Conservation (phyloP, 192 early-diverging fungal species). For the Tieghemiomyces parasiticus region DNA sequence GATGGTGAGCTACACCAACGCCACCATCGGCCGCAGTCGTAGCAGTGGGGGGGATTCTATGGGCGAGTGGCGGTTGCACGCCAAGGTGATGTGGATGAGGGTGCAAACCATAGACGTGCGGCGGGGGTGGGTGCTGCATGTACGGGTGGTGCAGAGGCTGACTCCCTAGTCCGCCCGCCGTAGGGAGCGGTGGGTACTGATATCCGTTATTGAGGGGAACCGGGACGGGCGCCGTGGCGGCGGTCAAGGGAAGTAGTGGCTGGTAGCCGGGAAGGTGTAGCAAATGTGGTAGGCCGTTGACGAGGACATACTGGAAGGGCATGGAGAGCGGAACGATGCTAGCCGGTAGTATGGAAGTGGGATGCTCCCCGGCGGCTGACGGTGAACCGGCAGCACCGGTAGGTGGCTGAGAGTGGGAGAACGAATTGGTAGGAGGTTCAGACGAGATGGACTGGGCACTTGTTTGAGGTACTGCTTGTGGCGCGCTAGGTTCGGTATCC, state of each 20-base stretch:
- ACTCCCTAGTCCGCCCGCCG: background rate
- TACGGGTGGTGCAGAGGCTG: background rate
- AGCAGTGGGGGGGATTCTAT: background rate
- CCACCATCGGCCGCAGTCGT: background rate
- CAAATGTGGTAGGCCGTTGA: background rate
- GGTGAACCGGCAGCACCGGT: too few species aligned
- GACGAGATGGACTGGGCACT: too few species aligned
- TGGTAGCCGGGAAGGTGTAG: background rate
- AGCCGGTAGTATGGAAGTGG: too few species aligned
- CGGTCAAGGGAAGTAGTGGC: too few species aligned
- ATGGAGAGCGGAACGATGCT: conserved; percentile 1
- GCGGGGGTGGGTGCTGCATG: too few species aligned
- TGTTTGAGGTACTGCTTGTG: too few species aligned
- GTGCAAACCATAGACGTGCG: too few species aligned
- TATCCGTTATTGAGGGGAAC: background rate
- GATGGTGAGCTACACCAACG: background rate
- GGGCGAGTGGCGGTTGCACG: background rate
- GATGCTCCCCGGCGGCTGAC: too few species aligned
- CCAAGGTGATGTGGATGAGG: background rate
- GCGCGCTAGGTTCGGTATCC: too few species aligned
- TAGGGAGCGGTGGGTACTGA: background rate
- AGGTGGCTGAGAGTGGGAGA: too few species aligned
- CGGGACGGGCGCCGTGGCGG: too few species aligned
- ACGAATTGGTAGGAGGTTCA: too few species aligned
- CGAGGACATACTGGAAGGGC: conserved; percentile 4